Base-by-base conservation (phyloP, 495 filamentous ascomycete species). In the Lentithecium fluviatile region DNA sequence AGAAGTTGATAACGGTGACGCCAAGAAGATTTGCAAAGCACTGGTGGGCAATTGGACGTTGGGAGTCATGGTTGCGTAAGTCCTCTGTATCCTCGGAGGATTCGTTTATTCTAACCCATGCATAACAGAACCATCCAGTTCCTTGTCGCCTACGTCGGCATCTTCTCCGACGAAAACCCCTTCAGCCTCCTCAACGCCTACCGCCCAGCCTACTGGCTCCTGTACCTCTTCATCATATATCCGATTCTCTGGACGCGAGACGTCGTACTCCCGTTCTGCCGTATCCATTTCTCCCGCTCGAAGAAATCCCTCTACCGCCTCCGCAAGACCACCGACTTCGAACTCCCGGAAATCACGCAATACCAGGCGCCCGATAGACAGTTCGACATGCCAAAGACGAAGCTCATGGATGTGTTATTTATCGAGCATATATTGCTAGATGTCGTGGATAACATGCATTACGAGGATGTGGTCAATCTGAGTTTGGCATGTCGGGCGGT, bases 361-460 rank as follows among this genome's bases (percentile, higher is more conserved):
- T 67, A 63, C 21, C 32, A 26, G 10, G 60, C 65, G 2, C 25
- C 52, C n/a, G 56, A 64, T 38, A 43, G 32, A 8, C 11, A 38
- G 8, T 50, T 60, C 17, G 43, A 4, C 12, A 37, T 64, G 10
- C 17, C 40, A 3, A 53, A 64, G 20, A 46, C 56, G 12, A 40
- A 50, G 23, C 56, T 64, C 19, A 43, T 52, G 45, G 25, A 52
- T n/a, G 29, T 64, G 4, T 50, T 68, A 23, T 57, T 17, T 29
- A 68, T 68, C 47, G 65, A 68, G 42, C 65, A 68, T 36, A 34
- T 68, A 8, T 45, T 64, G 0, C 47, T 68, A 3, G 37, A 43
- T 7, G 36, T 68, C 1, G 65, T 60, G 0, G 29, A 50, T 32
- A 26, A 52, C 15, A n/a, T 61, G 6, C 56, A 64, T 46, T 64